Evolutionary conservation across 2,329 filamentous ascomycete species (phyloP).

Genomic region (Volutella citrinella): DNA sequence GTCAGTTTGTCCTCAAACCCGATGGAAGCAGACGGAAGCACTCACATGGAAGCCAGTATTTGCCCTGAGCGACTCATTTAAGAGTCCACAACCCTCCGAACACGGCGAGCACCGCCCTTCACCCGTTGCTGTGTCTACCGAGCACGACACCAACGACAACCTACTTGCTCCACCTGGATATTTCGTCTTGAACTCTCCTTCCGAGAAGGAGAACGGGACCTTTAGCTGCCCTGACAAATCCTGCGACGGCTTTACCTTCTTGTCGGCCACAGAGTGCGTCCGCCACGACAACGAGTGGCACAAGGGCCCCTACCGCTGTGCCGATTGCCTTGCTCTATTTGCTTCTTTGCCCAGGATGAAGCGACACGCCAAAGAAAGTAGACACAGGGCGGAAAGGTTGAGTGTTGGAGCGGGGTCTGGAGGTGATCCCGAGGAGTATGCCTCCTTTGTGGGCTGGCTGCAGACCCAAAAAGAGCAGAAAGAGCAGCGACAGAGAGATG

Average conservation of each 20-base stretch:
- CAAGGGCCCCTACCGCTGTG: constrained; percentile 16
- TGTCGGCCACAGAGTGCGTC: constrained; percentile 16
- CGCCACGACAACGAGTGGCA: constrained; percentile 25
- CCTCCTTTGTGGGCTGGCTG: not conserved
- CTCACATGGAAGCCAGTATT: no score
- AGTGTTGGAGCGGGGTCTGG: not conserved
- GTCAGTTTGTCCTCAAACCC: not conserved
- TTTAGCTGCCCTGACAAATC: constrained; percentile 20
- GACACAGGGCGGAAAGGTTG: constrained; percentile 2
- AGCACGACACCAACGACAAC: no score
- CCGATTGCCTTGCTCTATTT: constrained; percentile 18
- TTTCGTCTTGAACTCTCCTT: constrained; percentile 9
- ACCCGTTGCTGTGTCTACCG: not conserved
- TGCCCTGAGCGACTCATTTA: no score
- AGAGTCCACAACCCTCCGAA: not conserved
- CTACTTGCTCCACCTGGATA: constrained; percentile 14
- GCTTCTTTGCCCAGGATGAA: constrained; percentile 18
- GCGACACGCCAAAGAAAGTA: constrained; percentile 14
- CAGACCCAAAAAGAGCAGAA: not conserved
- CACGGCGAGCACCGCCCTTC: not conserved
- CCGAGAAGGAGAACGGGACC: constrained; percentile 8
- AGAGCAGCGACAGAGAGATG: not conserved
- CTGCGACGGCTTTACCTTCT: constrained; percentile 24
- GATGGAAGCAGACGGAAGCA: not conserved
- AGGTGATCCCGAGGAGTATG: not conserved